Evolutionary conservation across 2,329 filamentous ascomycete genomes (phyloP).

Genomic region (Blastomyces percursus): DNA sequence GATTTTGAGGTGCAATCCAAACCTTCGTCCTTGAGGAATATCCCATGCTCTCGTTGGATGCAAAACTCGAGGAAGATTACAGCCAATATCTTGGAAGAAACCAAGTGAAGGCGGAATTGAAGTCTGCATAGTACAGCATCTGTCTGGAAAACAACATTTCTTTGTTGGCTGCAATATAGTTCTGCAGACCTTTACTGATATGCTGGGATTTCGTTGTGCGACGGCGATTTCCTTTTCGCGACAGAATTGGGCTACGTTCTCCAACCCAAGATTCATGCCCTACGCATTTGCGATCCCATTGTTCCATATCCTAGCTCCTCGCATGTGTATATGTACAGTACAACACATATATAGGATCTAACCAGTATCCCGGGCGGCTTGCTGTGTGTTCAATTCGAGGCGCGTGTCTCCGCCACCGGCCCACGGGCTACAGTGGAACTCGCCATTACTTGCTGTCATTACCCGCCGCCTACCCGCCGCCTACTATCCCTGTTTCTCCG

Average conservation of each 20-base stretch:
- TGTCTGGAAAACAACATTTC: not conserved
- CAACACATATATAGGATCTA: not conserved
- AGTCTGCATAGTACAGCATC: not conserved
- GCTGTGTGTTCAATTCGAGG: not conserved
- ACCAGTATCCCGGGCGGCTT: not conserved
- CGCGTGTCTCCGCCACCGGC: not conserved
- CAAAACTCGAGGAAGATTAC: not conserved
- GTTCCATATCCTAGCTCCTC: not conserved
- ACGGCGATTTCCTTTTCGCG: not conserved
- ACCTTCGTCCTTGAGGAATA: not conserved
- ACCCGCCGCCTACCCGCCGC: not conserved
- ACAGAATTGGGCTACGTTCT: not conserved
- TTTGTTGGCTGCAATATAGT: not conserved
- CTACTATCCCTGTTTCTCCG: not conserved
- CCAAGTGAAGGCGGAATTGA: not conserved
- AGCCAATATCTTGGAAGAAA: not conserved
- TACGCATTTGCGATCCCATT: not conserved
- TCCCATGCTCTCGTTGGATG: not conserved
- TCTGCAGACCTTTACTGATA: not conserved
- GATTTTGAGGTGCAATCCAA: not conserved
- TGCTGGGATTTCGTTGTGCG: not conserved
- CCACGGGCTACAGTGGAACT: not conserved
- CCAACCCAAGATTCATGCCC: not conserved
- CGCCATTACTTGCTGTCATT: not conserved
- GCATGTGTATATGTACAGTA: not conserved